phyloP scores from a whole-genome alignment of 139 green algal genomes.

The Chlorella sp. region DNA sequence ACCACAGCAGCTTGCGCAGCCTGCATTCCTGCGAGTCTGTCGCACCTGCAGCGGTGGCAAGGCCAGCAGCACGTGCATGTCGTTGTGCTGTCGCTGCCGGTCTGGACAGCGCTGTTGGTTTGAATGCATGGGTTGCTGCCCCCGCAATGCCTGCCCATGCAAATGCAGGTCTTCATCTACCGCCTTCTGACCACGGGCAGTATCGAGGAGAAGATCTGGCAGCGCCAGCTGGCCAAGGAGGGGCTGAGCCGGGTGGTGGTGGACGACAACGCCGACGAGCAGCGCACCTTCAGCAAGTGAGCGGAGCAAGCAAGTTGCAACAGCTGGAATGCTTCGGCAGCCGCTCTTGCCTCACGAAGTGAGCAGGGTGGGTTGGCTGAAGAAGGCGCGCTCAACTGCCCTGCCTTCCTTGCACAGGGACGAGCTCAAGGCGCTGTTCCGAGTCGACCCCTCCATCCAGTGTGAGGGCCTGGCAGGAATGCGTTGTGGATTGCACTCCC shows the following conservation, averaged over 20 bases:
- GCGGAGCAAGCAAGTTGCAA: neutral
- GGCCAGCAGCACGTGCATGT: too few species aligned
- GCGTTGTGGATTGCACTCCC: too few species aligned
- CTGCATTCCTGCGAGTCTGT: too few species aligned
- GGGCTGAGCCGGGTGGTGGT: constrained; percentile 71
- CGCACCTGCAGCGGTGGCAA: too few species aligned
- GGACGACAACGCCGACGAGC: constrained; percentile 43
- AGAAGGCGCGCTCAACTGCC: neutral
- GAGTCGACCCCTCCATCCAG: constrained; percentile 44
- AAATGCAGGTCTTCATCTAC: constrained; percentile 84
- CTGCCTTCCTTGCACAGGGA: constrained; percentile 19
- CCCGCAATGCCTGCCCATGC: too few species aligned
- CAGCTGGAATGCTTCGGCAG: too few species aligned
- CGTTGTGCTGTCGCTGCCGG: too few species aligned
- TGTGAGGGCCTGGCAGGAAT: constrained; percentile 30
- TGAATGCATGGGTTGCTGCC: too few species aligned
- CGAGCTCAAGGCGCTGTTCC: constrained; percentile 66
- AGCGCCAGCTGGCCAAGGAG: constrained; percentile 92
- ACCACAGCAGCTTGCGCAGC: too few species aligned
- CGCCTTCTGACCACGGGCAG: constrained; percentile 88
- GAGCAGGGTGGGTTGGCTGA: too few species aligned
- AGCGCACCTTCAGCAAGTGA: constrained; percentile 51
- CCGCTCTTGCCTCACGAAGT: too few species aligned
- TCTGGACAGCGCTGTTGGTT: too few species aligned
- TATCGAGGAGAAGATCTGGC: constrained; percentile 98